A percentile compares a stretch with the other conserved stretches of the same genome.
Conservation (phyloP, 75 land plant genomes). For the Cryptomeria japonica region DNA sequence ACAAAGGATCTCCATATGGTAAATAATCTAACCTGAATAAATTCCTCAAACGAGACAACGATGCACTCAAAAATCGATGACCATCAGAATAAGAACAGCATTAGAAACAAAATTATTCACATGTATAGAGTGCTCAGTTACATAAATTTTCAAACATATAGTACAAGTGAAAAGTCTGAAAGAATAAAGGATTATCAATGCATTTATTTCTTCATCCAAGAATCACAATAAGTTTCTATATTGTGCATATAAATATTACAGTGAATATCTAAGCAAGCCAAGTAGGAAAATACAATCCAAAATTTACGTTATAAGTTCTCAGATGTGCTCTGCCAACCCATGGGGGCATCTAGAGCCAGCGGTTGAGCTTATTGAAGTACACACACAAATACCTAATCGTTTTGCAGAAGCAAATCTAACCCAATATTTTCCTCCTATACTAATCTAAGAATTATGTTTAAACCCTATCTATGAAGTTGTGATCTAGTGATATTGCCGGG, state of each 20-base stretch:
- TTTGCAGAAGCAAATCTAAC: too few relatives aligned
- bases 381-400: too few relatives aligned
- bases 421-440: too few relatives aligned
- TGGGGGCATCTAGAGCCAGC: too few relatives aligned
- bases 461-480: too few relatives aligned
- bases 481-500: too few relatives aligned
- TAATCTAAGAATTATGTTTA: background rate
- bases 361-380: too few relatives aligned
- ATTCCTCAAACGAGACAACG: background rate
- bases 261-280: background rate
- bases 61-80: background rate
- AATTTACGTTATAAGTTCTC: background rate
- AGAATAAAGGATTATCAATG: background rate
- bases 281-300: too few relatives aligned
- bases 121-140: background rate
- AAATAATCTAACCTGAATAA: background rate
- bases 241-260: background rate
- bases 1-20: background rate
- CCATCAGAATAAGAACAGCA: background rate
- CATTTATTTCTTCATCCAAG: background rate
- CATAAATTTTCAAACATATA: background rate
- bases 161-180: background rate
- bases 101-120: background rate
- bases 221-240: background rate
- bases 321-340: too few relatives aligned